phyloP scores from a whole-genome alignment of 768 basidiomycete species.

The Paxillus ammoniavirescens region DNA sequence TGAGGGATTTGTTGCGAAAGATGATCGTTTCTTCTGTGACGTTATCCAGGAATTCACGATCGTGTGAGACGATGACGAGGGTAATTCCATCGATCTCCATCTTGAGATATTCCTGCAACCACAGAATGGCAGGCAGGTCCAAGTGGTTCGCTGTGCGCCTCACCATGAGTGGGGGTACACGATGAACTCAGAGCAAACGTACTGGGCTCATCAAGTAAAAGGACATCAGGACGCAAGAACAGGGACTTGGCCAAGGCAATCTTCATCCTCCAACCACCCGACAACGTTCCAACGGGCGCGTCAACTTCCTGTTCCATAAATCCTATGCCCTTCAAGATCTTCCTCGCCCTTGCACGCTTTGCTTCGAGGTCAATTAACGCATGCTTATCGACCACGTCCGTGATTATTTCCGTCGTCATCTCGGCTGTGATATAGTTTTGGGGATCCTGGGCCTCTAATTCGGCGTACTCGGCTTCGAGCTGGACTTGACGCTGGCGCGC shows the following conservation, averaged over 20 bases:
- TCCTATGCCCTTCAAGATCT: slow-evolving; percentile 58
- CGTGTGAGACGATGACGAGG: slow-evolving; percentile 65
- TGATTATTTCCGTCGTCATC: slow-evolving; percentile 4
- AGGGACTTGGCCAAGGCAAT: slow-evolving; percentile 58
- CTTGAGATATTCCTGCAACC: slow-evolving; percentile 52
- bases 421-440: slow-evolving; percentile 4
- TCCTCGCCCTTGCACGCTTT: slow-evolving; percentile 35
- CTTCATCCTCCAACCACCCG: slow-evolving; percentile 66
- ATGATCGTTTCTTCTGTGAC: slow-evolving; percentile 62
- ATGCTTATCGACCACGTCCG: slow-evolving; percentile 8
- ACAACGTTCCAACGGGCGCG: slow-evolving; percentile 37
- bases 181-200: slow-evolving; percentile 23
- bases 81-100: slow-evolving; percentile 38
- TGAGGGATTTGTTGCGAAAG: slow-evolving; percentile 51
- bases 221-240: slow-evolving; percentile 53
- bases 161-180: neutral
- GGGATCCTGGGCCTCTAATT: slow-evolving; percentile 3
- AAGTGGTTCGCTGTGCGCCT: slow-evolving; percentile 34
- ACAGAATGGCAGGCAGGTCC: slow-evolving; percentile 52
- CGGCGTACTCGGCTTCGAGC: slow-evolving; percentile 3
- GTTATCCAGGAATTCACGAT: slow-evolving; percentile 58
- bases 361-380: slow-evolving; percentile 5
- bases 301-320: slow-evolving; percentile 42
- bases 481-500: slow-evolving; percentile 9
- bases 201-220: slow-evolving; percentile 57